Evolutionary conservation across 306 rosid genomes (phyloP), one percentile per base, ranked within the genome.

Genomic region (Glycine tomentella): DNA sequence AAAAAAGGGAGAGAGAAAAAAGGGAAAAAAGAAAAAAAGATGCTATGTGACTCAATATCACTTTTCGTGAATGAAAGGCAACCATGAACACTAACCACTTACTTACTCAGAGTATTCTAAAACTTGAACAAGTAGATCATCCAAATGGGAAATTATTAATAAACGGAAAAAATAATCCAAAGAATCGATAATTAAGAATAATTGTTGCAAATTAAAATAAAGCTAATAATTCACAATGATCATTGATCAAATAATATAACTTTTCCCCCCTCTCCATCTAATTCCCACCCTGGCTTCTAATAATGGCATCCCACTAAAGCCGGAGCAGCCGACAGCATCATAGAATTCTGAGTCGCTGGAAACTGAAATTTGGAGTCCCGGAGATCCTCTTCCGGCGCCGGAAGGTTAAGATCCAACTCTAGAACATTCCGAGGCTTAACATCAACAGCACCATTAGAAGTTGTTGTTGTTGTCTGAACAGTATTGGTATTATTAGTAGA

Each of bases 21-120:
- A 2, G 31, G 31, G 31, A 33, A 1, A 44, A 49, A 45, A 2
- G 48, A 46, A 3, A 50, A 20, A 72, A 86, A 89, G 81, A 89
- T 85, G 87, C 90, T 61, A 48, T 72, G 75, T 89, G 91, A 88
- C 90, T 82, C 49, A 15, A 64, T 6, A 14, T 36, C 86, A 84
- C 98, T 93, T 95, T 95, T 88, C 98, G 91, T 95, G 98, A 91
- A 91, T 79, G 86, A 86, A 89, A 89, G 94, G 96, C 91, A 93
- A 90, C 93, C 92, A 72, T 68, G 75, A 87, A 84, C 90, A 80
- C 92, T 86, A 84, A 85, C 96, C 97, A 90, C 96, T 89, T n/a
- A n/a, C n/a, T n/a, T 79, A 92, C n/a, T n/a, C n/a, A 90, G 91
- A 89, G 97, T 89, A 92, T 90, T 84, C 90, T 91, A 82, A 86